phyloP scores from a whole-genome alignment of 2,329 filamentous ascomycete species.

The Trichoderma harzianum region DNA sequence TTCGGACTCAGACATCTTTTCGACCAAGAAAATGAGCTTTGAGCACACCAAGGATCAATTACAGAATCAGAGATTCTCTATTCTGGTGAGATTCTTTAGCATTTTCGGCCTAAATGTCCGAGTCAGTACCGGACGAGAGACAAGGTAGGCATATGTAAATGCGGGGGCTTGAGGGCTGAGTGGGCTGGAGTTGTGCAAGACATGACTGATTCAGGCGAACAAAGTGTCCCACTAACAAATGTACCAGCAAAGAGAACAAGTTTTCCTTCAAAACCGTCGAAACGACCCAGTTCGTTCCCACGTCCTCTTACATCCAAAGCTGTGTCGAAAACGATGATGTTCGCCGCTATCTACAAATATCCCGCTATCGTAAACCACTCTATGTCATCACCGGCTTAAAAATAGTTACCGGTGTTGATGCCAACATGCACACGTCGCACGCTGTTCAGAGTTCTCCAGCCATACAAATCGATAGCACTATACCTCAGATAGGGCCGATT shows the following conservation, averaged over 20 bases:
- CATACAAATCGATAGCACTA: not conserved
- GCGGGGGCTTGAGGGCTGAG: too few species aligned
- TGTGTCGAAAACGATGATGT: not conserved
- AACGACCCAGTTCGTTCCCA: not conserved
- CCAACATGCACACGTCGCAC: not conserved
- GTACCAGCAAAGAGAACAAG: not conserved
- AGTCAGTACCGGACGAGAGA: not conserved
- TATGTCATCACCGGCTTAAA: not conserved
- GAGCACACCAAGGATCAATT: not conserved
- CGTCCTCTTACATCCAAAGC: not conserved
- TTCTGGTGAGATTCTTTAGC: not conserved
- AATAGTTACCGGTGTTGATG: not conserved
- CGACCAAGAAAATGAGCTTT: not conserved
- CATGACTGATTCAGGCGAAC: fast-evolving
- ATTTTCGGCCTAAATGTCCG: not conserved
- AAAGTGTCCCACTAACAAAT: not conserved
- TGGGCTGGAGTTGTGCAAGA: not conserved
- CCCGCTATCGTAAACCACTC: not conserved
- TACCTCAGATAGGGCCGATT: not conserved
- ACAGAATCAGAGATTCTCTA: not conserved
- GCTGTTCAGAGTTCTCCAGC: not conserved
- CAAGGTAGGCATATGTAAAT: not conserved
- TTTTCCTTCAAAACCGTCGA: not conserved
- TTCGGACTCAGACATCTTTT: not conserved
- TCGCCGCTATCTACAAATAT: not conserved